These are phyloP conservation scores for Trichoderma sp. DNA, from an alignment of 2,329 filamentous ascomycete species.

Conservation along the genomic window DNA sequence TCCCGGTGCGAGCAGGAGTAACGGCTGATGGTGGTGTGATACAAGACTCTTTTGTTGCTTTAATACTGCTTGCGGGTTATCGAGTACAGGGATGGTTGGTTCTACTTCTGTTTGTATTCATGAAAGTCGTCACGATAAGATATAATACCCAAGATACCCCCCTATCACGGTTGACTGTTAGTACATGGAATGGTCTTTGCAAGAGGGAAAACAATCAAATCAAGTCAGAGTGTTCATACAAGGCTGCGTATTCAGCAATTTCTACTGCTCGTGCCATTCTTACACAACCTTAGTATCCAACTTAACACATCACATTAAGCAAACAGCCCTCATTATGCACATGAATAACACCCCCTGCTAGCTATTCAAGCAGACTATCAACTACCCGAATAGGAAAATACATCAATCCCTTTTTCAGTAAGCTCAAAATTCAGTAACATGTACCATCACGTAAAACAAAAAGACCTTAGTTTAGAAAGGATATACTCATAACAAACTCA, in stretches of 20 bases:
- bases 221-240: neutral
- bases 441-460: too few species aligned
- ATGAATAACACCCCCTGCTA: neutral
- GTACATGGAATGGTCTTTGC: neutral
- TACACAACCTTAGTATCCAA: neutral
- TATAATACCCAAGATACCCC: constrained; percentile 5
- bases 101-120: neutral
- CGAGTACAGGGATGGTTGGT: neutral
- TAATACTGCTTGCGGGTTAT: neutral
- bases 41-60: neutral
- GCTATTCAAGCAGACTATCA: neutral
- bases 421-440: neutral
- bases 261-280: neutral
- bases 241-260: neutral
- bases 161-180: neutral
- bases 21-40: neutral
- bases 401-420: neutral
- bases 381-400: neutral
- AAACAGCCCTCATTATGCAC: neutral
- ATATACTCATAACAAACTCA: too few species aligned
- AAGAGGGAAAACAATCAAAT: neutral
- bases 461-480: too few species aligned
- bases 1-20: neutral
- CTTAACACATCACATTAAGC: neutral
- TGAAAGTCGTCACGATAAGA: neutral